Evolutionary conservation across 805 yeast genomes (phyloP).

Genomic region (Lachancea waltii): DNA sequence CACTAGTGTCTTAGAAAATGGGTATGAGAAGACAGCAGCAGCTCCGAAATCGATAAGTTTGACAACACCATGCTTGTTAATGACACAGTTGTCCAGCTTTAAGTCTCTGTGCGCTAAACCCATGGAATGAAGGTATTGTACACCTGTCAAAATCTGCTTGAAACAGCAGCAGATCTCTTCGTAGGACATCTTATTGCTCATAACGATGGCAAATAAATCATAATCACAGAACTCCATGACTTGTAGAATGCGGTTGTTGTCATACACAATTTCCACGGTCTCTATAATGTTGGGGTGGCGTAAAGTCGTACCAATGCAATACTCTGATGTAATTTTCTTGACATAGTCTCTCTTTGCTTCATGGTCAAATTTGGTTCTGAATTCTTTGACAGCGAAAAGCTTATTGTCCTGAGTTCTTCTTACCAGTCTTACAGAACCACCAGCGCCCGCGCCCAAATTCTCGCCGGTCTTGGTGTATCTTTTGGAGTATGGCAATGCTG

Average conservation of each 20-base stretch:
- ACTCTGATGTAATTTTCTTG: slow-evolving; percentile 88
- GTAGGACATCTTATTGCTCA: slow-evolving; percentile 81
- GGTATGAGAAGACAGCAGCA: slow-evolving; percentile 85
- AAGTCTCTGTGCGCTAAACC: slow-evolving; percentile 90
- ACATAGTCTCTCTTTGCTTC: slow-evolving; percentile 83
- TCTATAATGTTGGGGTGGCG: slow-evolving; percentile 87
- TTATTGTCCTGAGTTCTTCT: slow-evolving; percentile 58
- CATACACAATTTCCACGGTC: slow-evolving; percentile 87
- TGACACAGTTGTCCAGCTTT: slow-evolving; percentile 88
- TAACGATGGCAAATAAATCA: slow-evolving; percentile 88
- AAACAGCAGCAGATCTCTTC: slow-evolving; percentile 84
- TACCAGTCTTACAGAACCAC: slow-evolving; percentile 79
- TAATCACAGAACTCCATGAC: slow-evolving; percentile 94
- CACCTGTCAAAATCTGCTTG: slow-evolving; percentile 76
- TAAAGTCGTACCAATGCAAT: slow-evolving; percentile 86
- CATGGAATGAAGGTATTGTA: slow-evolving; percentile 70
- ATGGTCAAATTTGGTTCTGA: slow-evolving; percentile 63
- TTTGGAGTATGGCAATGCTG: slow-evolving; percentile 54
- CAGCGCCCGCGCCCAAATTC: slow-evolving; percentile 90
- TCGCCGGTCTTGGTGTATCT: slow-evolving; percentile 80
- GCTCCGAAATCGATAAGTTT: slow-evolving; percentile 91
- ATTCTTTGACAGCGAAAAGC: slow-evolving; percentile 89
- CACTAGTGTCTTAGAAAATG: slow-evolving; percentile 63
- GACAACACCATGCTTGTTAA: slow-evolving; percentile 74
- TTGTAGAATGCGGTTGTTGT: slow-evolving; percentile 77